Evolutionary conservation across 768 basidiomycete genomes (phyloP).

Genomic region (Suillus alpinus): DNA sequence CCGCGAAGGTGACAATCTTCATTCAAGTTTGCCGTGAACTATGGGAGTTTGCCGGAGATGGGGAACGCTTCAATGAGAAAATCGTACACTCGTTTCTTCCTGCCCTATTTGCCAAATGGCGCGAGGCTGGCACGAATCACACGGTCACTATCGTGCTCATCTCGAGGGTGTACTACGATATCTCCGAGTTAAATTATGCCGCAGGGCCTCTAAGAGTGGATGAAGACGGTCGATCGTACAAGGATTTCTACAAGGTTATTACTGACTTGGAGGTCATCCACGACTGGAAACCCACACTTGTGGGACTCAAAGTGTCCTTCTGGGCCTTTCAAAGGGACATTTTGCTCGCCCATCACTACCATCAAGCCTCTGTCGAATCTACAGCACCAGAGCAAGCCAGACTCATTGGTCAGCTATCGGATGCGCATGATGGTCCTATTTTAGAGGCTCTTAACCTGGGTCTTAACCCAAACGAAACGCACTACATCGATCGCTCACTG

Average conservation of each 20-base stretch:
- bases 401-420: slow-evolving; percentile 75
- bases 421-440: slow-evolving; percentile 93
- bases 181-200: slow-evolving; percentile 75
- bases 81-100: slow-evolving; percentile 97
- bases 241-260: slow-evolving; percentile 95
- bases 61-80: slow-evolving; percentile 94
- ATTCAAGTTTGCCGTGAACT: slow-evolving; percentile 95
- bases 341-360: slow-evolving; percentile 84
- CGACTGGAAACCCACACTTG: slow-evolving; percentile 86
- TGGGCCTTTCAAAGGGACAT: slow-evolving; percentile 92
- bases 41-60: slow-evolving; percentile 96
- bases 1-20: slow-evolving; percentile 89
- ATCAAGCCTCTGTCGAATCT: slow-evolving; percentile 59
- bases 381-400: slow-evolving; percentile 49
- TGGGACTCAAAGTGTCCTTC: slow-evolving; percentile 84
- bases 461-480: slow-evolving; percentile 88
- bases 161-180: slow-evolving; percentile 87
- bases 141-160: slow-evolving; percentile 93
- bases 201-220: slow-evolving; percentile 77
- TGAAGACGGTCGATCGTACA: slow-evolving; percentile 79
- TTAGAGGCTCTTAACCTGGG: slow-evolving; percentile 93
- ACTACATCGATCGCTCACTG: slow-evolving; percentile 93
- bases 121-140: slow-evolving; percentile 82
- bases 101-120: slow-evolving; percentile 82
- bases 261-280: slow-evolving; percentile 86